phyloP scores from a whole-genome alignment of 2,329 filamentous ascomycete genomes.

The Trichoderma sp. region DNA sequence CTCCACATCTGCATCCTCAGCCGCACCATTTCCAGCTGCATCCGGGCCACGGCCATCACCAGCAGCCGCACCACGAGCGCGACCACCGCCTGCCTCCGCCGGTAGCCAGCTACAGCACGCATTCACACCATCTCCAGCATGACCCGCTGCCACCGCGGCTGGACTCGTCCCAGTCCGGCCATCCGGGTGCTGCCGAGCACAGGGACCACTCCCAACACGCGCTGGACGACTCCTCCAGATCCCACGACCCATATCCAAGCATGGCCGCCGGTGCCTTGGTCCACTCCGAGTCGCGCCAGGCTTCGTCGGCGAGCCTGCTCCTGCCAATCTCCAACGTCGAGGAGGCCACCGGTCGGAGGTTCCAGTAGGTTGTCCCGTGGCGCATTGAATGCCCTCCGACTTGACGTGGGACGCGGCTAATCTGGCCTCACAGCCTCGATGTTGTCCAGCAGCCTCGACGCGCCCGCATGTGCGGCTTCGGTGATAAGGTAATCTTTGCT shows the following conservation, averaged over 20 bases:
- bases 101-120: constrained; percentile 1
- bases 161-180: constrained; percentile 16
- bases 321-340: constrained; percentile 42
- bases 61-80: constrained; percentile 26
- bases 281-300: constrained; percentile 15
- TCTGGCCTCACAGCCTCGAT: constrained; percentile 56
- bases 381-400: too few relatives aligned
- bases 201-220: constrained; percentile 22
- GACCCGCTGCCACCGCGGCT: constrained; percentile 17
- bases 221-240: not conserved
- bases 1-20: constrained; percentile 34
- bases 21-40: constrained; percentile 31
- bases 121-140: constrained; percentile 23
- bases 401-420: constrained; percentile 30
- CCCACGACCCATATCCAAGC: constrained; percentile 4
- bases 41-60: constrained; percentile 22
- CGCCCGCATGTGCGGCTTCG: constrained; percentile 98
- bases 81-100: constrained; percentile 20
- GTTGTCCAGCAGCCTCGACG: constrained; percentile 90
- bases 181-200: constrained; percentile 10
- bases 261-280: constrained; percentile 1
- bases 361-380: constrained; percentile 37
- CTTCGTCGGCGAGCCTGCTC: constrained; percentile 32
- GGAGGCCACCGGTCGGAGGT: constrained; percentile 41
- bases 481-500: constrained; percentile 75